These are phyloP conservation scores for Kodamaea fungicola DNA, from an alignment of 1,139 yeast species.

Conservation along the genomic window DNA sequence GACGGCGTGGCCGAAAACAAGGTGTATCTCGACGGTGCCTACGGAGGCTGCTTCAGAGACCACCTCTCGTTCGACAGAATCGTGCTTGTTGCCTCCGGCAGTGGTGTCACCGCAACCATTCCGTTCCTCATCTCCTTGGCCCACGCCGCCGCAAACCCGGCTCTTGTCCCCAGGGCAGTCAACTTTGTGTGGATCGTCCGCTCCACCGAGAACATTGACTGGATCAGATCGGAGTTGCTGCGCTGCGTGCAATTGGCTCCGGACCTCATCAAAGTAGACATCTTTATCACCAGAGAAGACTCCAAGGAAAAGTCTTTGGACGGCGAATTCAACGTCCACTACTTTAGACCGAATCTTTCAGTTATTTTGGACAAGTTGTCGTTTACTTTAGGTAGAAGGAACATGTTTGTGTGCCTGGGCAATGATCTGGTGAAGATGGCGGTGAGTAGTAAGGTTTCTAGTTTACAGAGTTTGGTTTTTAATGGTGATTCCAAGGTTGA, in stretches of 20 bases:
- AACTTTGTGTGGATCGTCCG: slow-evolving; percentile 51
- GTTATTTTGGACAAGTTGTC: slow-evolving; percentile 17
- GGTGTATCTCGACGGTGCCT: slow-evolving; percentile 60
- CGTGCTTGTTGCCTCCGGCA: slow-evolving; percentile 44
- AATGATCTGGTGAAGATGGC: slow-evolving; percentile 41
- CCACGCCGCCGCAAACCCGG: slow-evolving; percentile 10
- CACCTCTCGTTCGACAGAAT: slow-evolving; percentile 47
- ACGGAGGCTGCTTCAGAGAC: slow-evolving; percentile 57
- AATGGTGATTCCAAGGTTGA: slow-evolving; percentile 32
- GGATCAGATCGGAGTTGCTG: slow-evolving; percentile 44
- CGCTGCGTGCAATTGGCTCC: slow-evolving; percentile 23
- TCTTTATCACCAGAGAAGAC: slow-evolving; percentile 20
- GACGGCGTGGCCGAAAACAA: slow-evolving; percentile 19
- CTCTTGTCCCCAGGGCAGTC: slow-evolving; percentile 24
- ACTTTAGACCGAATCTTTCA: slow-evolving; percentile 34
- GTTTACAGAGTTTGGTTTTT: slow-evolving; percentile 30
- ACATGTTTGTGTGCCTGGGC: slow-evolving; percentile 52
- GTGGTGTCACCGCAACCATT: slow-evolving; percentile 54
- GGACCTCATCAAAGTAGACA: slow-evolving; percentile 22
- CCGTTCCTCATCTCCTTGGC: slow-evolving; percentile 40
- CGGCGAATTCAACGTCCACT: slow-evolving; percentile 14
- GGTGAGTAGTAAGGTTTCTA: slow-evolving; percentile 45
- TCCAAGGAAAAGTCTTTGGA: not conserved
- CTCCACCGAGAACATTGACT: slow-evolving; percentile 31
- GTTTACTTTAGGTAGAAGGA: slow-evolving; percentile 30